Evolutionary conservation across 495 filamentous ascomycete species (phyloP).

Genomic region (Neurospora intermedia): DNA sequence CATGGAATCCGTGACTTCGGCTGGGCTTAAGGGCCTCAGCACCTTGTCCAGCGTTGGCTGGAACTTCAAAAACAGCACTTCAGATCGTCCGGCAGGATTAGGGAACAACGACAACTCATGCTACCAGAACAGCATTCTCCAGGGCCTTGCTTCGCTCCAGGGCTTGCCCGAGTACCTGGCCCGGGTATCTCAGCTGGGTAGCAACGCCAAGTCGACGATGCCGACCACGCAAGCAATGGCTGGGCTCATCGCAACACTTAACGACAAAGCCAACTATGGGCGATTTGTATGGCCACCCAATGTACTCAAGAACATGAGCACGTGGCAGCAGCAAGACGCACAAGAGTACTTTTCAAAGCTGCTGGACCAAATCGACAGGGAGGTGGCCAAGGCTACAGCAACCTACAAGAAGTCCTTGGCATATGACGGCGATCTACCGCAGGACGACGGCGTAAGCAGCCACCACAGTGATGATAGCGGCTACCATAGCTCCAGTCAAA

Average conservation of each 20-base stretch:
- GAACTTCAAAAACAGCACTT: constrained; percentile 17
- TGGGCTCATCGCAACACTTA: constrained; percentile 55
- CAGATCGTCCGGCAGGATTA: constrained; percentile 57
- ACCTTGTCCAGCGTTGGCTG: constrained; percentile 37
- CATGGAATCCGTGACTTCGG: constrained; percentile 26
- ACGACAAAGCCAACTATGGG: constrained; percentile 54
- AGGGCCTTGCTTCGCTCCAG: constrained; percentile 69
- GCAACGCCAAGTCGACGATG: constrained; percentile 10
- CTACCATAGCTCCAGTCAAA: constrained; percentile 27
- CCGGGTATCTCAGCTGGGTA: constrained; percentile 21
- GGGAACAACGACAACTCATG: constrained; percentile 93
- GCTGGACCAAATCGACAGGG: constrained; percentile 75
- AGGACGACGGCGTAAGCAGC: constrained; percentile 28
- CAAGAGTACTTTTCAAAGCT: constrained; percentile 95
- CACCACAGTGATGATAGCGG: constrained; percentile 40
- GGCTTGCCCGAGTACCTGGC: constrained; percentile 46
- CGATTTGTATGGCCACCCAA: constrained; percentile 65
- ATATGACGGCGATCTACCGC: constrained; percentile 3
- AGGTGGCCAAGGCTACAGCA: constrained; percentile 42
- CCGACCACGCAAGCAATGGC: constrained; percentile 41
- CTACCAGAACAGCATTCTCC: constrained; percentile 93
- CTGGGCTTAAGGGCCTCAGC: constrained; percentile 35
- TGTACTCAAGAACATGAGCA: constrained; percentile 76
- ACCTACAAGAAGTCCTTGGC: background rate
- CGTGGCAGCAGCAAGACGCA: constrained; percentile 94